These are phyloP conservation scores for Cladophialophora exuberans DNA, from an alignment of 2,329 filamentous ascomycete genomes.

Conservation along the genomic window DNA sequence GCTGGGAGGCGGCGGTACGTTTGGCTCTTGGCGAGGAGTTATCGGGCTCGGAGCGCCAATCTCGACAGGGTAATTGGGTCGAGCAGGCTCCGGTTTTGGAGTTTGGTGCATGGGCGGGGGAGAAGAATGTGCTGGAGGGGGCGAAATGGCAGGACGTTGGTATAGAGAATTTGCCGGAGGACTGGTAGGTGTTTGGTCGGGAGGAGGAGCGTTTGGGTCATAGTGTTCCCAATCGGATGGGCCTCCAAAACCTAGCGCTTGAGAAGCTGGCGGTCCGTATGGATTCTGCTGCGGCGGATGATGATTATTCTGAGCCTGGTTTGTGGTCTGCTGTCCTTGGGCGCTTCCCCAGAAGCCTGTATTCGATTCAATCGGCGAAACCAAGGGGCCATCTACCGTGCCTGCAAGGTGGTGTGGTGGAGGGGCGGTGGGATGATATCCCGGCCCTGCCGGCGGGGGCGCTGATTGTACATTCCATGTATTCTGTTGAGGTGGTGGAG, in stretches of 20 bases:
- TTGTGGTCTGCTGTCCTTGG: constrained; percentile 16
- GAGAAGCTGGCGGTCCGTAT: constrained; percentile 19
- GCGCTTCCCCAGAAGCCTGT: constrained; percentile 14
- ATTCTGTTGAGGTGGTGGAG: constrained; percentile 33
- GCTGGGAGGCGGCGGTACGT: neutral
- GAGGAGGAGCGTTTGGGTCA: constrained; percentile 18
- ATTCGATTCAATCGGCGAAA: constrained; percentile 30
- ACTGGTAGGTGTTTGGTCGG: constrained; percentile 21
- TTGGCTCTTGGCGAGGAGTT: constrained; percentile 7
- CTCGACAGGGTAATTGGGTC: constrained; percentile 15
- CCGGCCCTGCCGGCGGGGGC: constrained; percentile 12
- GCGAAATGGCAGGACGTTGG: constrained; percentile 12
- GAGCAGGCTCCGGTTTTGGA: constrained; percentile 8
- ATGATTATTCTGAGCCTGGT: constrained; percentile 15
- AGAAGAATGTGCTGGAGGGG: neutral
- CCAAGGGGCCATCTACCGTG: constrained; percentile 23
- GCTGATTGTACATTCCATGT: constrained; percentile 20
- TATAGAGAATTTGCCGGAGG: constrained; percentile 6
- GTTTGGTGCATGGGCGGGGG: constrained; percentile 4
- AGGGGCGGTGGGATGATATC: constrained; percentile 23
- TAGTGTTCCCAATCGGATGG: constrained; percentile 54
- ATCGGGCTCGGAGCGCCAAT: constrained; percentile 27
- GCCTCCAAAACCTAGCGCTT: constrained; percentile 45
- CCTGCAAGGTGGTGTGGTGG: constrained; percentile 14
- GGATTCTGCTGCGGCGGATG: constrained; percentile 30